These are phyloP conservation scores for Monosporozyma yasuniensis DNA, from an alignment of 805 yeast genomes.

Conservation along the genomic window DNA sequence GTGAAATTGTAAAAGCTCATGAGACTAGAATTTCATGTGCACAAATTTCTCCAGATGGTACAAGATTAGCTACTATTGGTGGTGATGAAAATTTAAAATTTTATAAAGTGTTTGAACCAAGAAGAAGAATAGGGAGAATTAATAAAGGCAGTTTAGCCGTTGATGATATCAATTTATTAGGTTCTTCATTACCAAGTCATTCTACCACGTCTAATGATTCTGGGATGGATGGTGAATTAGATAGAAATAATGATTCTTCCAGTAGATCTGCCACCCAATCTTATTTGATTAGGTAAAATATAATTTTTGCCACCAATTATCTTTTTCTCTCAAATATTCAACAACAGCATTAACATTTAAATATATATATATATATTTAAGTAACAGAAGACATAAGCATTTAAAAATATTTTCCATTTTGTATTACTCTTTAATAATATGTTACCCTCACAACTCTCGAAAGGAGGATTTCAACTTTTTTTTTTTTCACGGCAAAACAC, in stretches of 20 bases:
- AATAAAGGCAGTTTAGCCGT: slow-evolving; percentile 18
- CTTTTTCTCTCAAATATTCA: neutral
- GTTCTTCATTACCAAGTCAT: slow-evolving; percentile 5
- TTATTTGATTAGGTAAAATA: neutral
- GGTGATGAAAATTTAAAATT: slow-evolving; percentile 95
- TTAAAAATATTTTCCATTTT: neutral
- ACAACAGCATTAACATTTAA: neutral
- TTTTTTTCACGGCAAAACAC: neutral
- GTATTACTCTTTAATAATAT: neutral
- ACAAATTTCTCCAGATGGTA: slow-evolving; percentile 80
- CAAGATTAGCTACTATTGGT: slow-evolving; percentile 87
- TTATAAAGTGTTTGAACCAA: slow-evolving; percentile 77
- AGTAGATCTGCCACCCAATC: neutral
- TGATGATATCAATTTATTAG: slow-evolving; percentile 11
- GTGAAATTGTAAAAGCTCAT: slow-evolving; percentile 79
- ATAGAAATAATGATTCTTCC: slow-evolving; percentile 1
- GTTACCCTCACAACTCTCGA: slow-evolving; percentile 1
- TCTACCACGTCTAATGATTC: slow-evolving; percentile 1
- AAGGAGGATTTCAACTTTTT: neutral
- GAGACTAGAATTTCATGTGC: slow-evolving; percentile 80
- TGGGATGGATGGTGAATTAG: neutral
- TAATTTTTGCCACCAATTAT: neutral
- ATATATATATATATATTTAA: neutral
- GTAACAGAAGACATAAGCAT: neutral
- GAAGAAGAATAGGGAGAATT: slow-evolving; percentile 32